A percentile compares a stretch with the other conserved stretches of the same genome.
Evolutionary conservation across 2,329 filamentous ascomycete species (phyloP).

Genomic region (Colletotrichum sp.): DNA sequence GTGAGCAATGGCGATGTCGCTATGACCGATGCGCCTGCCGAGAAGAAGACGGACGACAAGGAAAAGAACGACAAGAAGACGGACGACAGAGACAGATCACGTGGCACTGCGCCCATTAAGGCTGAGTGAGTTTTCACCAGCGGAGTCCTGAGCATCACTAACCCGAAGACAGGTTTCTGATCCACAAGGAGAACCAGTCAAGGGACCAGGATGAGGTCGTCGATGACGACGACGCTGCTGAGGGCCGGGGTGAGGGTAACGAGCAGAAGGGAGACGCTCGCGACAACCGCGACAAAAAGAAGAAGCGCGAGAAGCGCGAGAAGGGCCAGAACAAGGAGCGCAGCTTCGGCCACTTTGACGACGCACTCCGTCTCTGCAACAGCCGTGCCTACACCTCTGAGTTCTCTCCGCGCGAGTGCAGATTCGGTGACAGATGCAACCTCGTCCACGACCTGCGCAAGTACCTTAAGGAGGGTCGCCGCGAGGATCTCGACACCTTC

Average conservation of each 20-base stretch:
- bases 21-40: slow-evolving; percentile 2
- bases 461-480: slow-evolving; percentile 83
- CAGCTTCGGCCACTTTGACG: slow-evolving; percentile 79
- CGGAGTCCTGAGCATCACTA: background rate
- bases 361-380: slow-evolving; percentile 79
- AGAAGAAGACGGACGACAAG: slow-evolving; percentile 1
- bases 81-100: slow-evolving; percentile 22
- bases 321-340: slow-evolving; percentile 79
- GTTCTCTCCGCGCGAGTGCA: slow-evolving; percentile 80
- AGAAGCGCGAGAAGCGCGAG: slow-evolving; percentile 56
- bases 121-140: slow-evolving; percentile 34
- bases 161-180: slow-evolving; percentile 33
- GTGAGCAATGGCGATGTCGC: background rate
- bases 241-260: slow-evolving; percentile 41
- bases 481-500: slow-evolving; percentile 79
- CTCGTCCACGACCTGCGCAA: slow-evolving; percentile 83
- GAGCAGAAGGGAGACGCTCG: slow-evolving; percentile 52
- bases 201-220: slow-evolving; percentile 58
- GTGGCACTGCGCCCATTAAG: slow-evolving; percentile 39
- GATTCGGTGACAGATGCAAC: slow-evolving; percentile 81
- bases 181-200: slow-evolving; percentile 41
- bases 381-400: slow-evolving; percentile 75
- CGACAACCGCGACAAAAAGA: slow-evolving; percentile 51
- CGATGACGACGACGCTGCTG: slow-evolving; percentile 56
- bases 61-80: slow-evolving; percentile 8